Evolutionary conservation across 2,329 filamentous ascomycete species (phyloP).

Genomic region (Stemphylium vesicarium): DNA sequence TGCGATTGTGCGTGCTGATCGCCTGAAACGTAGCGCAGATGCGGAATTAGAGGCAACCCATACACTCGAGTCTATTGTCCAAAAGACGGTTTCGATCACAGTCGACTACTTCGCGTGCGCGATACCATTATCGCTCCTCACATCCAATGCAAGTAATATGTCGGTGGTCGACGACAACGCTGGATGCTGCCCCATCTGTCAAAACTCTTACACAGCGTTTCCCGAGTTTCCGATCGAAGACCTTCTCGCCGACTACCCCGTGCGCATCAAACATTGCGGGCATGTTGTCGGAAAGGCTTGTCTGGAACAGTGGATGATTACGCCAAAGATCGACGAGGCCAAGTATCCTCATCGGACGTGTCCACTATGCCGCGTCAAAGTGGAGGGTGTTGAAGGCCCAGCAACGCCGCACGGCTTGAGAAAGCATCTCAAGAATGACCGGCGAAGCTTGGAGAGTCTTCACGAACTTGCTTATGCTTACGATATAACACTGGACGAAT

Average conservation of each 20-base stretch:
- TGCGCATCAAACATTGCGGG: constrained; percentile 35
- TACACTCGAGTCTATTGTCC: constrained; percentile 3
- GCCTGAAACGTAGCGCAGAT: not conserved
- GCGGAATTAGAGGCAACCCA: not conserved
- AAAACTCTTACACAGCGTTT: constrained; percentile 25
- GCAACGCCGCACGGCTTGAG: not conserved
- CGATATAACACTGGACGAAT: constrained; percentile 20
- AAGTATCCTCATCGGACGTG: constrained; percentile 30
- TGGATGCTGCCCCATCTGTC: constrained; percentile 27
- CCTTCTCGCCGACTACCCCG: constrained; percentile 29
- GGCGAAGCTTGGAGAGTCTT: constrained; percentile 5
- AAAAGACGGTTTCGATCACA: not conserved
- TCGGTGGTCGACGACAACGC: constrained; percentile 15
- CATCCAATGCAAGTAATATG: not conserved
- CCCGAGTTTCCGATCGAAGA: constrained; percentile 12
- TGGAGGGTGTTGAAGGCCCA: constrained; percentile 17
- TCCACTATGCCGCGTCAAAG: constrained; percentile 27
- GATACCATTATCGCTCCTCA: constrained; percentile 16
- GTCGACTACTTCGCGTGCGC: constrained; percentile 34
- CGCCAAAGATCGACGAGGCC: constrained; percentile 26
- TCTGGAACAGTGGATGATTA: constrained; percentile 32
- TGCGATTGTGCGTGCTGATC: constrained; percentile 1
- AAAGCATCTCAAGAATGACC: constrained; percentile 13
- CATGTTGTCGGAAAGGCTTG: constrained; percentile 33
- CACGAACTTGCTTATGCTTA: constrained; percentile 13